Base-by-base conservation (phyloP, 2,329 filamentous ascomycete genomes). In the Cladophialophora carrionii region DNA sequence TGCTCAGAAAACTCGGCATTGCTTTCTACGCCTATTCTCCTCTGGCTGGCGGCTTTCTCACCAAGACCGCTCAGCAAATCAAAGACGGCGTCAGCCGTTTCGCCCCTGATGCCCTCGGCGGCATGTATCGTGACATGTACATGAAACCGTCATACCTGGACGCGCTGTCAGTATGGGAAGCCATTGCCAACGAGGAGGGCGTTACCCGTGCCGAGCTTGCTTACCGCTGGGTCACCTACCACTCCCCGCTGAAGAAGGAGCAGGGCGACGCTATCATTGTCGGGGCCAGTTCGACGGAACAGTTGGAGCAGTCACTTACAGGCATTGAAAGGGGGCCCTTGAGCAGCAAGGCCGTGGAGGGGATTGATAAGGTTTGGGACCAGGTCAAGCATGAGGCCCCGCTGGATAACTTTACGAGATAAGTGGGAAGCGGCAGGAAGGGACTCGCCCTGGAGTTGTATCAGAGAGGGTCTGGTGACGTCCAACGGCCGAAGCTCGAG, bases 41-140 rank as follows among this genome's bases (percentile, higher is more conserved):
- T 1, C 69, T 75, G 6, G 74, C 73, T 9, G 74, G 71, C 14
- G 78, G 78, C 0, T 78, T 79, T 54, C 64, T 80, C 22, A 77
- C 74, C 58, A 72, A 72, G 64, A 71, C 7, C 73, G 75, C 14
- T 73, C 75, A 64, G 63, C 75, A 58, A 69, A 73, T 43, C 70
- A 71, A 65, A 65, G 71, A 62, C 53, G 68, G 29, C 72, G 75
- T 14, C 74, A 76, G 31, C 71, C 76, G 52, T 71, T 77, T 65
- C 67, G 57, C 4, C 64, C 71, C 14, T 67, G 72, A 74, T 14
- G 72, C 74, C 17, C 59, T 75, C 1, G 71, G 71, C 20, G 68
- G 68, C 1, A 63, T 71, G 4, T 67, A 70, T 17, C 55, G 55
- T 9, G 12, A 56, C 1, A 70, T 74, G 34, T 79, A 75, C 63